Base-by-base conservation (phyloP, 805 yeast species). In the Pichia gijzeniarum region DNA sequence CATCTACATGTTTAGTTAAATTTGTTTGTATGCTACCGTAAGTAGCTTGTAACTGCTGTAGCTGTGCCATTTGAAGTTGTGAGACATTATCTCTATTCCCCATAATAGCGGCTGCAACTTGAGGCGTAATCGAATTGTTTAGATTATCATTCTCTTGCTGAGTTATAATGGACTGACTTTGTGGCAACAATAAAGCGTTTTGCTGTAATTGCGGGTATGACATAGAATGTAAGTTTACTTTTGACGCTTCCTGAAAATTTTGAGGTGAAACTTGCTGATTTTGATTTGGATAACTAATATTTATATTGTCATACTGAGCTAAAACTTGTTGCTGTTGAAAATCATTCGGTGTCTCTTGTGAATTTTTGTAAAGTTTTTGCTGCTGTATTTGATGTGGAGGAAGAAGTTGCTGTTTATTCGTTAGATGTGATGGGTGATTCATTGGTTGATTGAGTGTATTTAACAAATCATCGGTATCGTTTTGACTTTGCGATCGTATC, bases 11-110 rank as follows among this genome's bases (percentile, higher is more conserved):
- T 28, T 50, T 46, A 20, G 52, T 44, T 5, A 58, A 48, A 39
- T 56, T 57, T 28, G 41, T 55, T 36, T 61, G 63, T 10, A 60
- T 40, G 21, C 49, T 55, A 7, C 65, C 64, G 44, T 61, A 61
- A 2, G 65, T 59, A 18, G 58, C 58, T 43, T 60, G 64, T 18
- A 61, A 44, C 40, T 61, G 64, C 37, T 58, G 56, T 16, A 61
- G 36, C 13, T 45, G 48, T 7, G 44, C 43, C 31, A 52, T 22
- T 35, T 52, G 52, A n/a, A 21, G 43, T 12, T 40, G 44, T 27
- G 40, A 35, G 18, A 34, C 45, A 30, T 35, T 42, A 14, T 30
- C 39, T n/a, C 40, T 27, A 36, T 25, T 21, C 13, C 40, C 40
- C 45, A 39, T 39, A 14, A 39, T 39, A 17, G 41, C 41, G 4